Evolutionary conservation across 305 asterid species (phyloP).

Genomic region (Petunia hybrid): DNA sequence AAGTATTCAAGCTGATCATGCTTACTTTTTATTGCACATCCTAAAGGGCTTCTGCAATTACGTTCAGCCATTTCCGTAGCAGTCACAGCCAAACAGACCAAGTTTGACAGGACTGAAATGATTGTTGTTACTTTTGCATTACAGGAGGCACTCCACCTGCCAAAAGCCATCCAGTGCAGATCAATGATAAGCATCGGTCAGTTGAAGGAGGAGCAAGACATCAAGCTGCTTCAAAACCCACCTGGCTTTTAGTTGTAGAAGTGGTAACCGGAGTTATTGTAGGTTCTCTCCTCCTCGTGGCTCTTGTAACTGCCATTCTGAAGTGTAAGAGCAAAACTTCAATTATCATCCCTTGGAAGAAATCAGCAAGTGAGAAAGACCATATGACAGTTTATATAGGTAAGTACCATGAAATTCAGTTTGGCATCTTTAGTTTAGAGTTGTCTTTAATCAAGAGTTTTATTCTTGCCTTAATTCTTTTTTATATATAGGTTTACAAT

Average conservation of each 20-base stretch:
- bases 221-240: constrained; percentile 62
- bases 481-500: neutral
- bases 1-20: neutral
- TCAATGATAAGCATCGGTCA: constrained; percentile 50
- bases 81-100: neutral
- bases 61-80: constrained; percentile 1
- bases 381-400: constrained; percentile 70
- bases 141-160: constrained; percentile 54
- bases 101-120: neutral
- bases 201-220: constrained; percentile 50
- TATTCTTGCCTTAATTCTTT: neutral
- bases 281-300: constrained; percentile 66
- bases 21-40: constrained; percentile 14
- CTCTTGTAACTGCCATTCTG: constrained; percentile 60
- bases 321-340: constrained; percentile 78
- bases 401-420: constrained; percentile 40
- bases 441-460: neutral
- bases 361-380: constrained; percentile 75
- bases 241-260: constrained; percentile 85
- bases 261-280: constrained; percentile 75
- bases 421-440: neutral
- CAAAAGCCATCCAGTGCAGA: constrained; percentile 50
- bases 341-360: constrained; percentile 89
- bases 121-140: constrained; percentile 31
- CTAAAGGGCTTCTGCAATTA: neutral